These are phyloP conservation scores for Ceratocystis cubensis DNA, from an alignment of 2,329 filamentous ascomycete species.

Conservation along the genomic window DNA sequence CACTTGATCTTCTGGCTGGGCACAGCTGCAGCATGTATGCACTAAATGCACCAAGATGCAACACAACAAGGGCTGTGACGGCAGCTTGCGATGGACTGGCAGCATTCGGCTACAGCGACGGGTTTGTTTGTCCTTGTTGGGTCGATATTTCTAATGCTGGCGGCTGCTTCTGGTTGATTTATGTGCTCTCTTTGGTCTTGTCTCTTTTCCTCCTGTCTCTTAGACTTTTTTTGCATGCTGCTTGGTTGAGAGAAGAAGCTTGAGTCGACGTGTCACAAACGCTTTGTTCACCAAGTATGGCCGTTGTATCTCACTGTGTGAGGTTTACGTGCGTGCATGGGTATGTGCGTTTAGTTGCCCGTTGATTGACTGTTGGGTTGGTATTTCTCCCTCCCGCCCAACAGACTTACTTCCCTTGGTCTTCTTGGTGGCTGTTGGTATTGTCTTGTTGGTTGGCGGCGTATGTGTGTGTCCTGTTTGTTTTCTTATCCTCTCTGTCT, in stretches of 20 bases:
- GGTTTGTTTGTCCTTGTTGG: neutral
- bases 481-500: neutral
- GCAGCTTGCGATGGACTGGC: neutral
- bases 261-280: slow-evolving; percentile 5
- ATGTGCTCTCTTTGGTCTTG: neutral
- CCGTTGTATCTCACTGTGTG: neutral
- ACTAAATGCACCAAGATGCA: neutral
- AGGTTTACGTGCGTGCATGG: too few relatives aligned
- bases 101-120: slow-evolving; percentile 1
- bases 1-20: neutral
- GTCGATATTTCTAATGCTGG: neutral
- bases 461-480: neutral
- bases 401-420: too few relatives aligned
- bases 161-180: slow-evolving; percentile 4
- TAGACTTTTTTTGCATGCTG: neutral
- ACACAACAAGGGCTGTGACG: slow-evolving; percentile 2
- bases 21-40: slow-evolving; percentile 6
- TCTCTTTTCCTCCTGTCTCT: neutral
- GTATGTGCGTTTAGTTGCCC: too few relatives aligned
- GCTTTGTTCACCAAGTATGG: neutral
- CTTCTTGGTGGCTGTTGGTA: too few relatives aligned
- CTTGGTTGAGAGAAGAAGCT: neutral
- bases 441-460: too few relatives aligned
- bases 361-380: too few relatives aligned
- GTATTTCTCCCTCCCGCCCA: too few relatives aligned